Base-by-base conservation (phyloP, 129 eudicot species). In the Flaveria sonorensis region DNA sequence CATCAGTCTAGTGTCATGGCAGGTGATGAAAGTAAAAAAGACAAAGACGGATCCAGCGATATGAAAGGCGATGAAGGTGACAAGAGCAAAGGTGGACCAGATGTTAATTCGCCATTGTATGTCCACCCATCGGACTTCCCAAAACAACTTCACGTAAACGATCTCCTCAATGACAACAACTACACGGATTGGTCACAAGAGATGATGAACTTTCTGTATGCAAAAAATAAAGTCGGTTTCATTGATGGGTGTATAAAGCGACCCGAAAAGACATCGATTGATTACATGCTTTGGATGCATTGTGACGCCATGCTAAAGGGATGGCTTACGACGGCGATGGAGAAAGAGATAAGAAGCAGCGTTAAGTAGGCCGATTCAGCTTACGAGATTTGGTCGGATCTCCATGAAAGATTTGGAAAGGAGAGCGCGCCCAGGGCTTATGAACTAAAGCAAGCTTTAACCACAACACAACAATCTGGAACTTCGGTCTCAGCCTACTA, bases 271-370 rank as follows among this genome's bases (percentile, higher is more conserved):
- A 13, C 10, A 32, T n/a, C 28, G 7, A 0, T 0, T 21, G 20
- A 14, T 0, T 63, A 32, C 20, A 32, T 63, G 69, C 46, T 10
- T 30, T 26, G 46, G 21, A 30, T 63, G 12, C 20, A 23, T 1
- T 28, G 47, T 30, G 70, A 64, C 13, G 47, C 60, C 13, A 70
- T 70, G 59, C 20, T 48, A 23, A 69, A 69, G 0, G 23, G 73
- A 8, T 69, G 73, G 73, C 14, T 69, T 32, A 69, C 59, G 6
- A 69, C 60, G 2, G 3, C 45, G 1, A 70, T 48, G 61, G 61
- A 48, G 10, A 70, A 48, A 1, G 15, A 70, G 4, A 70, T 48
- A 9, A 24, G 61, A 15, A 7, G 23, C 7, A 48, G 24, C 12
- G 16, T 70, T 1, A 26, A 47, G 20, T 48, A 70, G 1, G 61